Conservation (phyloP, 2,329 filamentous ascomycete species). For the Colletotrichum somersetense region DNA sequence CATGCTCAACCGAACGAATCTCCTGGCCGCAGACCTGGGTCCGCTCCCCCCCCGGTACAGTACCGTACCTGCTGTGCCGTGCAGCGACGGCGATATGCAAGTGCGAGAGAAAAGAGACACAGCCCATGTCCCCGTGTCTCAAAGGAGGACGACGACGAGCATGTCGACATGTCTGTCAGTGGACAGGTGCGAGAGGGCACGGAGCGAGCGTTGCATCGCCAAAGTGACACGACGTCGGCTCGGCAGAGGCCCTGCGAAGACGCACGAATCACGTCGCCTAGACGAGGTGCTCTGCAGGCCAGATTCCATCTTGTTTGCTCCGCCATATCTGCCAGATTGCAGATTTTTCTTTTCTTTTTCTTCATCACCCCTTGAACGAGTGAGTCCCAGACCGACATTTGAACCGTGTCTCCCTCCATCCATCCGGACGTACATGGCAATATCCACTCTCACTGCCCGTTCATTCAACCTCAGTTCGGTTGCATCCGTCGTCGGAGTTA, state of each 20-base stretch:
- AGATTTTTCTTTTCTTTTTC: slow-evolving; percentile 15
- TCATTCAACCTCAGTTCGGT: neutral
- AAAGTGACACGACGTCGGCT: slow-evolving; percentile 33
- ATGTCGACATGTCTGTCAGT: slow-evolving; percentile 25
- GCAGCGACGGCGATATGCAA: slow-evolving; percentile 32
- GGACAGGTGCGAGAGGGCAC: slow-evolving; percentile 23
- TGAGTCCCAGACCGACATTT: slow-evolving; percentile 39
- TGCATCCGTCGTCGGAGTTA: slow-evolving; percentile 7
- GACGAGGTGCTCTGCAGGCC: slow-evolving; percentile 15
- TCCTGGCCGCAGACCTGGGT: slow-evolving; percentile 23
- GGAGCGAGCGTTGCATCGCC: slow-evolving; percentile 40
- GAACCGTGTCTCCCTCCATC: slow-evolving; percentile 22
- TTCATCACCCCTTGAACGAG: neutral
- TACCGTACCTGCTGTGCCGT: slow-evolving; percentile 31
- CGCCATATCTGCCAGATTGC: slow-evolving; percentile 19
- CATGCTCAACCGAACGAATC: slow-evolving; percentile 11
- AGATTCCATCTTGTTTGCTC: slow-evolving; percentile 19
- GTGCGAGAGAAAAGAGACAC: slow-evolving; percentile 22
- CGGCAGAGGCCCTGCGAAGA: slow-evolving; percentile 29
- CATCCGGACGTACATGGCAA: slow-evolving; percentile 20
- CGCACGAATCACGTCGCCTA: slow-evolving; percentile 41
- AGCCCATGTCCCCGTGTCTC: slow-evolving; percentile 20
- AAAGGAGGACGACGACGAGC: slow-evolving; percentile 5
- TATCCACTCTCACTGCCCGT: neutral
- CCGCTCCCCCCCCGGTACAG: slow-evolving; percentile 8